A percentile compares a stretch with the other conserved stretches of the same genome.
phyloP scores from a whole-genome alignment of 2,329 filamentous ascomycete species.

The Phialophora chinensis region DNA sequence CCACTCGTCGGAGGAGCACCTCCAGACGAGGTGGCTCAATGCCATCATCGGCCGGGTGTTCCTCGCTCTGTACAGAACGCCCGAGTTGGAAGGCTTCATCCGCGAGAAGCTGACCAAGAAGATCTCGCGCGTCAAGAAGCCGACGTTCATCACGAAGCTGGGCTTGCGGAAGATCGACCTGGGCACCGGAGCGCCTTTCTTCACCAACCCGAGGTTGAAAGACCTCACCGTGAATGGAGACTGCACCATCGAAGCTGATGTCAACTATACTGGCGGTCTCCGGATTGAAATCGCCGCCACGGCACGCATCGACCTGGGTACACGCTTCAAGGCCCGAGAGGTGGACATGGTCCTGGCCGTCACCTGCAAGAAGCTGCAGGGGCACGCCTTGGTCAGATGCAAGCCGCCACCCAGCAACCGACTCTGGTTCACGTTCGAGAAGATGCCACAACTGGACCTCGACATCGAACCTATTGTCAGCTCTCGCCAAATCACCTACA shows the following conservation, averaged over 20 bases:
- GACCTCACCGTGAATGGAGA: conserved; percentile 93
- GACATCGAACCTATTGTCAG: conserved; percentile 95
- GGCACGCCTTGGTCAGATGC: conserved; percentile 81
- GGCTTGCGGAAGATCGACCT: conserved; percentile 82
- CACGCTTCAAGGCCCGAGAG: conserved; percentile 86
- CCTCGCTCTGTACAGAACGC: conserved; percentile 82
- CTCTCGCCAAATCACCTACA: conserved; percentile 92
- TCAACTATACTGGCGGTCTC: conserved; percentile 88
- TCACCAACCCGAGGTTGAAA: conserved; percentile 85
- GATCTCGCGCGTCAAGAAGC: conserved; percentile 90
- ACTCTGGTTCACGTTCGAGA: conserved; percentile 93
- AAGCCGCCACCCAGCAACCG: conserved; percentile 96
- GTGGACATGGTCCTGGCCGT: conserved; percentile 88
- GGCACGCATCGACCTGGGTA: conserved; percentile 85
- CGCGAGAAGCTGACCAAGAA: conserved; percentile 92
- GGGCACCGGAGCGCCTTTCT: conserved; percentile 82
- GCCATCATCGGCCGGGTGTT: conserved; percentile 88
- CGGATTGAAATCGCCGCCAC: conserved; percentile 90
- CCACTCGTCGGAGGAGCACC: conserved; percentile 87
- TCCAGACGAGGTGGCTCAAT: conserved; percentile 93
- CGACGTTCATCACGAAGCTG: conserved; percentile 85
- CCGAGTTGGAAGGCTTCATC: conserved; percentile 78
- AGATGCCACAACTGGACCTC: conserved; percentile 92
- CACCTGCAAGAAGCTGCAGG: conserved; percentile 81
- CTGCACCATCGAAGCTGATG: conserved; percentile 81